Conservation (phyloP, 1,284 basidiomycete genomes). For the Tremellales sp. region DNA sequence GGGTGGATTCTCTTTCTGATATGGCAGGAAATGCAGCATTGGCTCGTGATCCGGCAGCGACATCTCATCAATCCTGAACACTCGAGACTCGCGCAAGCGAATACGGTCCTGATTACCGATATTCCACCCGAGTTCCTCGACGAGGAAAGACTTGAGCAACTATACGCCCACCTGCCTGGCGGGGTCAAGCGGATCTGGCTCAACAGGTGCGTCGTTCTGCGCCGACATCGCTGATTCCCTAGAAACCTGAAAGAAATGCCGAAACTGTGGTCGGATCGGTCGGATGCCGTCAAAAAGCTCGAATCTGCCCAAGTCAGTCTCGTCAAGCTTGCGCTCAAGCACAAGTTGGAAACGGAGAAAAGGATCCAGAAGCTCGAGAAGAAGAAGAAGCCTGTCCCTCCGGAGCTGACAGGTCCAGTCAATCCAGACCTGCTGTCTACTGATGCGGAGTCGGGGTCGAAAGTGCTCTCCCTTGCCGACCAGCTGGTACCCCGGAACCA, state of each 20-base stretch:
- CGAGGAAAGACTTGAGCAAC: slow-evolving; percentile 59
- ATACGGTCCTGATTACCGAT: slow-evolving; percentile 71
- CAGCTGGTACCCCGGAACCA: slow-evolving; percentile 63
- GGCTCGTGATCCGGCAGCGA: slow-evolving; percentile 63
- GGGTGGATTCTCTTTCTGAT: slow-evolving; percentile 70
- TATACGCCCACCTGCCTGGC: slow-evolving; percentile 68
- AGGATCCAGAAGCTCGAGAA: slow-evolving; percentile 30
- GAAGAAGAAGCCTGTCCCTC: slow-evolving; percentile 39
- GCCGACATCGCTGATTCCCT: slow-evolving; percentile 1
- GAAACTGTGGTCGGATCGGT: slow-evolving; percentile 58
- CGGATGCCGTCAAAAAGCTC: slow-evolving; percentile 58
- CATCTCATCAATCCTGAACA: slow-evolving; percentile 65
- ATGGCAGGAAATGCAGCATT: slow-evolving; percentile 61
- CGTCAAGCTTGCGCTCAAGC: slow-evolving; percentile 55
- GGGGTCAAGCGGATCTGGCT: slow-evolving; percentile 75
- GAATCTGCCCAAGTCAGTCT: slow-evolving; percentile 62
- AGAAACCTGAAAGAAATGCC: slow-evolving; percentile 61
- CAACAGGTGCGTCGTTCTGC: slow-evolving; percentile 54
- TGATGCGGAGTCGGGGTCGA: slow-evolving; percentile 6
- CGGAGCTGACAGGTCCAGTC: slow-evolving; percentile 23
- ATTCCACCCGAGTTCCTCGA: slow-evolving; percentile 62
- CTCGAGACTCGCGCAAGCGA: slow-evolving; percentile 63
- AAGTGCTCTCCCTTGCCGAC: slow-evolving; percentile 47
- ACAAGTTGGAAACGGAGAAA: slow-evolving; percentile 24
- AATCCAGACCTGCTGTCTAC: slow-evolving; percentile 31